Percentiles rank a stretch among this genome's conserved stretches.
Conservation (phyloP, 164 flowering plant genomes). For the Nymphaea colorata region DNA sequence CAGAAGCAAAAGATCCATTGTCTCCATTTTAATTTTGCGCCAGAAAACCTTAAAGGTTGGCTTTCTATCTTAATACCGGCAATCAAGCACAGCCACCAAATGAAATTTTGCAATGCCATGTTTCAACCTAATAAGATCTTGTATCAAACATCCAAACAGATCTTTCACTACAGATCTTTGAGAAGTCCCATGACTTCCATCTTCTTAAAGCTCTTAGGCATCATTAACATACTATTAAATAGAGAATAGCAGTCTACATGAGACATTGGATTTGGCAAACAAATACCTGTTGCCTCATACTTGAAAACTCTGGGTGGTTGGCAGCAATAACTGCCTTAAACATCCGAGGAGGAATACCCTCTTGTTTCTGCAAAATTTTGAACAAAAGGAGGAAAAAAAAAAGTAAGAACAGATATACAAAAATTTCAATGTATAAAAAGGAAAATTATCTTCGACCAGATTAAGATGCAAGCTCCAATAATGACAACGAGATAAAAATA, state of each 20-base stretch:
- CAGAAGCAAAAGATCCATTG: not conserved
- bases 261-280: not conserved
- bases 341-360: constrained; percentile 88
- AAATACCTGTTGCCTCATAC: constrained; percentile 74
- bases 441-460: too few relatives aligned
- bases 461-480: too few relatives aligned
- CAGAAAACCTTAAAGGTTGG: not conserved
- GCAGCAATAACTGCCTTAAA: constrained; percentile 60
- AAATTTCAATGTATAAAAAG: not conserved
- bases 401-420: not conserved
- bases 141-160: too few relatives aligned
- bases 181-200: too few relatives aligned
- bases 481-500: not conserved
- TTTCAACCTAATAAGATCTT: too few relatives aligned
- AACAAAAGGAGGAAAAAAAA: not conserved
- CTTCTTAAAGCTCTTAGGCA: too few relatives aligned
- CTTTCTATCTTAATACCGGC: too few relatives aligned
- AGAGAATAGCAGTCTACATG: too few relatives aligned
- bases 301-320: constrained; percentile 54
- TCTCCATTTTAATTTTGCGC: not conserved
- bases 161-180: too few relatives aligned
- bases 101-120: too few relatives aligned
- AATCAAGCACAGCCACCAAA: too few relatives aligned
- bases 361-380: constrained; percentile 51
- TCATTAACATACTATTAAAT: too few relatives aligned